These are phyloP conservation scores for Exophiala mesophila DNA, from an alignment of 2,329 filamentous ascomycete species.

Conservation along the genomic window DNA sequence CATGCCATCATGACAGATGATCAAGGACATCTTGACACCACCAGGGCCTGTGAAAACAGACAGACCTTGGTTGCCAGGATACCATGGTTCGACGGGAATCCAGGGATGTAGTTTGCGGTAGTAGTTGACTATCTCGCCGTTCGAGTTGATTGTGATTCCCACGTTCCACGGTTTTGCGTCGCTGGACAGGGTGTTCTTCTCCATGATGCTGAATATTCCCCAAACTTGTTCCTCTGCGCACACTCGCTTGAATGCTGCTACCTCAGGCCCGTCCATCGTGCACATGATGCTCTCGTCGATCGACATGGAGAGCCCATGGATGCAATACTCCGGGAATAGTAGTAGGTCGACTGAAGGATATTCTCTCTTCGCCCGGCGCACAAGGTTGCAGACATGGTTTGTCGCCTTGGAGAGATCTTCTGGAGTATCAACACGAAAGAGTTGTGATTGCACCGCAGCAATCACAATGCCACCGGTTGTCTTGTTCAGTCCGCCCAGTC, in stretches of 20 bases:
- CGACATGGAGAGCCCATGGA: conserved; percentile 7
- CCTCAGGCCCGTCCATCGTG: conserved; percentile 6
- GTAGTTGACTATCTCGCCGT: conserved; percentile 6
- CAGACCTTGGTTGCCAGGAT: conserved; percentile 8
- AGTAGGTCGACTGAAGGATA: conserved; percentile 7
- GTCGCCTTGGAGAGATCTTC: conserved; percentile 1
- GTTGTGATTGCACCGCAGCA: conserved; percentile 7
- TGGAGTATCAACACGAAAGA: conserved; percentile 4
- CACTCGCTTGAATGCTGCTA: conserved; percentile 2
- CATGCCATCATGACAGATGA: conserved; percentile 13
- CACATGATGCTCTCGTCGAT: conserved; percentile 7
- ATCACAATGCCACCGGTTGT: conserved; percentile 9
- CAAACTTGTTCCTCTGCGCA: conserved; percentile 7
- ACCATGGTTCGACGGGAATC: conserved; percentile 10
- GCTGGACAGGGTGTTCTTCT: conserved; percentile 3
- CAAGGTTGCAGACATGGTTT: conserved; percentile 4
- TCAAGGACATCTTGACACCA: conserved; percentile 9
- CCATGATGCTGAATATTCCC: conserved; percentile 12
- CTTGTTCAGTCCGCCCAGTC: conserved; percentile 9
- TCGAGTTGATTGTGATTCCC: conserved; percentile 8
- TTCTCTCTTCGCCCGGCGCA: conserved; percentile 5
- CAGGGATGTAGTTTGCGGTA: conserved; percentile 10
- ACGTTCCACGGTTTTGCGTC: conserved; percentile 8
- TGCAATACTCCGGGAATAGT: conserved; percentile 9
- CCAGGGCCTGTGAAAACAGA: conserved; percentile 7